Conservation (phyloP, 192 early-diverging fungal species). For the Mortierella antarctica region DNA sequence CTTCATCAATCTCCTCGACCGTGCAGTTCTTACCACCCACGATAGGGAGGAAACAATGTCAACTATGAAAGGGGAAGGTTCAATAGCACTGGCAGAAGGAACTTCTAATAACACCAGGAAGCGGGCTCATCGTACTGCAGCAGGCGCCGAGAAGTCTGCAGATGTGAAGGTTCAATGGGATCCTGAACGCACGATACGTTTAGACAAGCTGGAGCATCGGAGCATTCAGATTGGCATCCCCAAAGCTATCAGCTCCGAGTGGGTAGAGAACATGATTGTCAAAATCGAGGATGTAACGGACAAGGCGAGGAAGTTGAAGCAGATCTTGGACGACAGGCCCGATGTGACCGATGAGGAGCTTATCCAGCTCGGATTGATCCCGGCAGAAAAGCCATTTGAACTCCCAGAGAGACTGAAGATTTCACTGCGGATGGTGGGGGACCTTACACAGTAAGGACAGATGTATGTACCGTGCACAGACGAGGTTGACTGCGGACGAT, state of each 20-base stretch:
- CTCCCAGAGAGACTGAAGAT: slow-evolving; percentile 19
- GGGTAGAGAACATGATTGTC: slow-evolving; percentile 39
- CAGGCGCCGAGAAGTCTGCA: slow-evolving; percentile 22
- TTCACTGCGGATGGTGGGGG: slow-evolving; percentile 21
- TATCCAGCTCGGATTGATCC: slow-evolving; percentile 20
- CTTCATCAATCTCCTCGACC: slow-evolving; percentile 20
- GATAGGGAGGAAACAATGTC: slow-evolving; percentile 46
- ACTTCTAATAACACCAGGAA: slow-evolving; percentile 17
- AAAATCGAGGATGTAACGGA: slow-evolving; percentile 59
- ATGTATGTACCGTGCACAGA: too few relatives aligned
- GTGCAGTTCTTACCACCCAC: slow-evolving; percentile 6
- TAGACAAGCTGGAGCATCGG: slow-evolving; percentile 40
- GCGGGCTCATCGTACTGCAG: slow-evolving; percentile 7
- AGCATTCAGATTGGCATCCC: slow-evolving; percentile 58
- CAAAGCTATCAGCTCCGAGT: slow-evolving; percentile 24
- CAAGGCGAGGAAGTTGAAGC: slow-evolving; percentile 20
- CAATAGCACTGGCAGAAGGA: slow-evolving; percentile 24
- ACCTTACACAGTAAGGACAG: slow-evolving; percentile 15
- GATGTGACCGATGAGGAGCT: slow-evolving; percentile 24
- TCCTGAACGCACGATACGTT: slow-evolving; percentile 54
- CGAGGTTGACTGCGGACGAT: not conserved
- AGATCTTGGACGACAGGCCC: slow-evolving; percentile 20
- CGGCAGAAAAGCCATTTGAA: slow-evolving; percentile 16
- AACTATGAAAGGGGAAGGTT: slow-evolving; percentile 28
- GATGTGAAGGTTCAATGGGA: slow-evolving; percentile 60